Conservation (phyloP, 768 basidiomycete species). For the Galerina sulciceps region DNA sequence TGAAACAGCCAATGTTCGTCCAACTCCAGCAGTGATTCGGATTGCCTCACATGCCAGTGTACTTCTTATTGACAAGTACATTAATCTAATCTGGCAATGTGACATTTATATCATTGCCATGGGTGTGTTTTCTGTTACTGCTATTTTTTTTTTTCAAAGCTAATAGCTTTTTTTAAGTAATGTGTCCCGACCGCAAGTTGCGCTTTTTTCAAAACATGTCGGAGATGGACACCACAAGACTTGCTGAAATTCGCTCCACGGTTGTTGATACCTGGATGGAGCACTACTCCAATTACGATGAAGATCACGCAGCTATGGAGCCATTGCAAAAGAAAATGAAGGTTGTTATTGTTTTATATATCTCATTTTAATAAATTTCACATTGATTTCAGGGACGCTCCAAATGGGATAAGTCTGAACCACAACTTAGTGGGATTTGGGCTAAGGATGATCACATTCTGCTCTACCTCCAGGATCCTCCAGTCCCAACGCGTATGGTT, state of each 20-base stretch:
- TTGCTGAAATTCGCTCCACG: constrained; percentile 10
- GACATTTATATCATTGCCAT: constrained; percentile 21
- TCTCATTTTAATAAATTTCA: not conserved
- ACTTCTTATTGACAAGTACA: constrained; percentile 21
- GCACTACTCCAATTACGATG: constrained; percentile 4
- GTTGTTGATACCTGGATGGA: constrained; percentile 15
- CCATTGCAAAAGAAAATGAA: not conserved
- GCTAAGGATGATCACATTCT: constrained; percentile 19
- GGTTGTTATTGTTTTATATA: not conserved
- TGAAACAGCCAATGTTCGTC: not conserved
- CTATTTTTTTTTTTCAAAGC: not conserved
- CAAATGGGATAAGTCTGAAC: not conserved
- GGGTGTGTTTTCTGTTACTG: constrained; percentile 14
- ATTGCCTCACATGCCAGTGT: constrained; percentile 17
- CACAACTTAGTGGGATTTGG: not conserved
- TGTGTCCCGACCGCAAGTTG: constrained; percentile 26
- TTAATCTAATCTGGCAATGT: constrained; percentile 5
- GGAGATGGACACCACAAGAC: not conserved
- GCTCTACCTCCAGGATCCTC: constrained; percentile 23
- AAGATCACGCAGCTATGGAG: not conserved
- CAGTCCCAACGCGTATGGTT: constrained; percentile 3
- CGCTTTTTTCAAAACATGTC: constrained; percentile 22
- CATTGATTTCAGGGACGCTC: not conserved
- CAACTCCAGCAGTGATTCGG: not conserved
- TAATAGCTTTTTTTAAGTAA: constrained; percentile 9